phyloP scores from a whole-genome alignment of 139 green algal genomes.

The Auxenochlorella pyrenoidosa region DNA sequence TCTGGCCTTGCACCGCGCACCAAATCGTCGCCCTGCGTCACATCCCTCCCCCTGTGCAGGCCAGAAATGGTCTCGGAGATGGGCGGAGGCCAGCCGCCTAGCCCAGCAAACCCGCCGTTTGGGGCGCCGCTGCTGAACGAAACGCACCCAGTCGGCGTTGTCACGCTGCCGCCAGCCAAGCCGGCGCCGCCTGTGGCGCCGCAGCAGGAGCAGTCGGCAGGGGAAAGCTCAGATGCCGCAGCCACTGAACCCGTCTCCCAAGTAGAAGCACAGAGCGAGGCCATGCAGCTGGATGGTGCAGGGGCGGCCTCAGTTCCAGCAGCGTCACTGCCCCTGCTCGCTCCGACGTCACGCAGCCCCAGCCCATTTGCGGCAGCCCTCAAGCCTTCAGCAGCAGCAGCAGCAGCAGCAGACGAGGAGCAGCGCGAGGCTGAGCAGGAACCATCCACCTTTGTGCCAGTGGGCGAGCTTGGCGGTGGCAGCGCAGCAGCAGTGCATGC shows the following conservation, averaged over 20 bases:
- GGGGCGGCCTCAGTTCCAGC: neutral
- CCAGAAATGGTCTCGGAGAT: constrained; percentile 26
- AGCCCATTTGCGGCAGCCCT: neutral
- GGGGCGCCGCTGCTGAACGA: neutral
- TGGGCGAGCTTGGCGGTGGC: constrained; percentile 17
- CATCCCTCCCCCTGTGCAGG: neutral
- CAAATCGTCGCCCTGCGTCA: neutral
- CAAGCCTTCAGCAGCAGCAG: neutral
- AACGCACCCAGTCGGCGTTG: neutral
- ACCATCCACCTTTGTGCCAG: constrained; percentile 19
- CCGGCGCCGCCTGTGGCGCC: neutral
- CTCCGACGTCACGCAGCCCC: neutral
- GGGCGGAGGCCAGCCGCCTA: constrained; percentile 11
- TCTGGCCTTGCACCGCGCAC: neutral
- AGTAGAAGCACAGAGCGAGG: neutral
- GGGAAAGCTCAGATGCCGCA: neutral
- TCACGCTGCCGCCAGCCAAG: neutral
- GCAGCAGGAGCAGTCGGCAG: neutral
- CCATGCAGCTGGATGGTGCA: constrained; percentile 4
- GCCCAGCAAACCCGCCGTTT: neutral
- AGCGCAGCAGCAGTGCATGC: neutral
- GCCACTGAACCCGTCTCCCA: neutral
- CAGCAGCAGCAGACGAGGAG: neutral
- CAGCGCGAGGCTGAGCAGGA: neutral
- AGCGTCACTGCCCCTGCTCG: neutral